phyloP scores from a whole-genome alignment of 1,284 basidiomycete species.

The Boletus semigastroideus region DNA sequence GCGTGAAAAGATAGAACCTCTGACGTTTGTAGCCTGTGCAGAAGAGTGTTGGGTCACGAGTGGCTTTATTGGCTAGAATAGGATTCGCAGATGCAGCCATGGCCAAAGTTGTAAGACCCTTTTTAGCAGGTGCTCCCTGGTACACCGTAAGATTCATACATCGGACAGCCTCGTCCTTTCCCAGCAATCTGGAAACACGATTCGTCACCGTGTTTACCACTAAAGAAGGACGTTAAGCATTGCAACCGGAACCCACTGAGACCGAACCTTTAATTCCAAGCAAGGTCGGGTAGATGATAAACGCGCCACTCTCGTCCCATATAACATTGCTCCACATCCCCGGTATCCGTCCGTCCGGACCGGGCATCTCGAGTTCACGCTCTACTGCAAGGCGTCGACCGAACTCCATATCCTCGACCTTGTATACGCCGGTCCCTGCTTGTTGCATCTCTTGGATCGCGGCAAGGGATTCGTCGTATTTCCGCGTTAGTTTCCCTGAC shows the following conservation, averaged over 20 bases:
- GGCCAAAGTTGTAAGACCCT: conserved; percentile 80
- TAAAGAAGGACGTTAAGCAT: conserved; percentile 33
- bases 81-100: conserved; percentile 97
- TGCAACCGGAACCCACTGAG: not conserved
- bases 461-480: conserved; percentile 92
- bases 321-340: conserved; percentile 82
- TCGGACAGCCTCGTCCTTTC: conserved; percentile 92
- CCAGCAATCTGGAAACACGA: conserved; percentile 85
- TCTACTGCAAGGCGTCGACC: conserved; percentile 93
- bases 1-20: conserved; percentile 97
- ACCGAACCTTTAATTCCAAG: conserved; percentile 89
- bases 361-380: conserved; percentile 83
- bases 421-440: conserved; percentile 86
- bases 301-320: conserved; percentile 97
- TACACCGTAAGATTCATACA: conserved; percentile 90
- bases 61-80: conserved; percentile 79
- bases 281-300: conserved; percentile 90
- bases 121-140: conserved; percentile 91
- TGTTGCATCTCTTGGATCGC: conserved; percentile 98
- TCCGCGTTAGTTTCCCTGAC: conserved; percentile 85
- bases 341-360: conserved; percentile 65
- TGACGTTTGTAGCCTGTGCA: conserved; percentile 91
- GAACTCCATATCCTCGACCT: conserved; percentile 99
- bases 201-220: conserved; percentile 96
- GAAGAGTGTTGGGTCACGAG: conserved; percentile 89